A percentile compares a stretch with the other conserved stretches of the same genome.
phyloP scores from a whole-genome alignment of 495 filamentous ascomycete species.

The Aspergillus sclerotioniger region DNA sequence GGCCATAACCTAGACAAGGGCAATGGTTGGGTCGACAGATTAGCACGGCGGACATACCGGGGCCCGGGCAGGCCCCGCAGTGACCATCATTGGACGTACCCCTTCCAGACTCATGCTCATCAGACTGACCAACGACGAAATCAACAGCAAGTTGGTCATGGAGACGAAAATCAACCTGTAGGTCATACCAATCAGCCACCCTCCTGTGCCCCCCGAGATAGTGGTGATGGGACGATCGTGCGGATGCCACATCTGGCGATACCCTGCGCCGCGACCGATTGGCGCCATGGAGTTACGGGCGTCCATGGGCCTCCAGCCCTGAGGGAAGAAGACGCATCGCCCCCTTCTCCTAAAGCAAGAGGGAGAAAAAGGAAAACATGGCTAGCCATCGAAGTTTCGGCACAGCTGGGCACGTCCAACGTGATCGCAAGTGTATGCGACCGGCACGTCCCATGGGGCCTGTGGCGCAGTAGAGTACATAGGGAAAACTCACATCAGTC shows the following conservation, averaged over 20 bases:
- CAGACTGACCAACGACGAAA: conserved; percentile 87
- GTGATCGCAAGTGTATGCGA: conserved; percentile 39
- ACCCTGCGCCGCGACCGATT: conserved; percentile 4
- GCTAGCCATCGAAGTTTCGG: conserved; percentile 5
- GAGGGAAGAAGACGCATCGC: not conserved
- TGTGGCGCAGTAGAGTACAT: conserved; percentile 30
- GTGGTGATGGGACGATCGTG: not conserved
- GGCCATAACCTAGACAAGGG: conserved; percentile 52
- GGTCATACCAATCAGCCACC: conserved; percentile 18
- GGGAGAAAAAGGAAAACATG: not conserved
- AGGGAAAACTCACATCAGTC: conserved; percentile 39
- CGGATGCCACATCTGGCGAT: not conserved
- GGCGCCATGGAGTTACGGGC: not conserved
- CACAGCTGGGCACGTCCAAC: conserved; percentile 26
- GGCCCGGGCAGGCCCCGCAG: not conserved
- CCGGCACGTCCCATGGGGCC: conserved; percentile 16
- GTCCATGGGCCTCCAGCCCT: not conserved
- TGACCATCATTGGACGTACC: conserved; percentile 50
- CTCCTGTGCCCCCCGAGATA: not conserved
- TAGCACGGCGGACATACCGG: conserved; percentile 8
- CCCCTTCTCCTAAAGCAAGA: not conserved
- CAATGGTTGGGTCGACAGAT: conserved; percentile 12
- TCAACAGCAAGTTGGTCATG: conserved; percentile 86
- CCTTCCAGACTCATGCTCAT: conserved; percentile 86
- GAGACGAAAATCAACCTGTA: conserved; percentile 71